Evolutionary conservation across 169 alveolate species (phyloP).

Genomic region (Eimeria zaria): DNA sequence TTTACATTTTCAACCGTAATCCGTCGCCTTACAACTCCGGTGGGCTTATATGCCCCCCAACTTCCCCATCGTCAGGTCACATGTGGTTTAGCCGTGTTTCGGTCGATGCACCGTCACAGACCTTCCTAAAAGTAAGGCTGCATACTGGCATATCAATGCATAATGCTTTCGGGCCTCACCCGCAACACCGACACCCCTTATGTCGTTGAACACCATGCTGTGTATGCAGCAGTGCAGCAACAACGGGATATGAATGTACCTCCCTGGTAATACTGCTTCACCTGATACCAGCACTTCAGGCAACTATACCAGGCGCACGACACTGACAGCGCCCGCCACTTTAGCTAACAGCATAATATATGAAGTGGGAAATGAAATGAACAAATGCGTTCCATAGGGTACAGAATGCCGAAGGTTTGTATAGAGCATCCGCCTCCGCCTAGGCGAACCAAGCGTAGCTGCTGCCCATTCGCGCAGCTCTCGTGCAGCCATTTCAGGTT

Average conservation of each 20-base stretch:
- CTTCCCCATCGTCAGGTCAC: no score
- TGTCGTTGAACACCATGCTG: no score
- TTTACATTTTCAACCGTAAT: background rate
- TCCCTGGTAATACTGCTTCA: no score
- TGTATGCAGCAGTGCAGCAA: background rate
- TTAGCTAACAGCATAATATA: background rate
- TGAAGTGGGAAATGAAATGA: background rate
- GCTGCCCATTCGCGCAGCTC: background rate
- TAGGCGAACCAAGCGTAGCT: background rate
- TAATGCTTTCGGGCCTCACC: no score
- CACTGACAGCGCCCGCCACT: background rate
- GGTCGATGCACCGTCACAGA: no score
- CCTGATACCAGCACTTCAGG: background rate
- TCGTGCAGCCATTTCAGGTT: background rate
- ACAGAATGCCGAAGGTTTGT: background rate
- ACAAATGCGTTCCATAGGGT: background rate
- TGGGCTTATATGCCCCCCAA: background rate
- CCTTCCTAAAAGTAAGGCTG: no score
- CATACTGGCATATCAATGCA: no score
- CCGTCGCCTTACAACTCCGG: background rate
- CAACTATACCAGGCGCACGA: background rate
- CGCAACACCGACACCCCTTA: no score
- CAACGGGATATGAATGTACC: background rate
- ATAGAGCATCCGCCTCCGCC: background rate
- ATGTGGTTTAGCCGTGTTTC: no score